Evolutionary conservation across 495 filamentous ascomycete species (phyloP), one percentile per base, ranked within the genome.

Genomic region (Penicilliopsis zonata): DNA sequence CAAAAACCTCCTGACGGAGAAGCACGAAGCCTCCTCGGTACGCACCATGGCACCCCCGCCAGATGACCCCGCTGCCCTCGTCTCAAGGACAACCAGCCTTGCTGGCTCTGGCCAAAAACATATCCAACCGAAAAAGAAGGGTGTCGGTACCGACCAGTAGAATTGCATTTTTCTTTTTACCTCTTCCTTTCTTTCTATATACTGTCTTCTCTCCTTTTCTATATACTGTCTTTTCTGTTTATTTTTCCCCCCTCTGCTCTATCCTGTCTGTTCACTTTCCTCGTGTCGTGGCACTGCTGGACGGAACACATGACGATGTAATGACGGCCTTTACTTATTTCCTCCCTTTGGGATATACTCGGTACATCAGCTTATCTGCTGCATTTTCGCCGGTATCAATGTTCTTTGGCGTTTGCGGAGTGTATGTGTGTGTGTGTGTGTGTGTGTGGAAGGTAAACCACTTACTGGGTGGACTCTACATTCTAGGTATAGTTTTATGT

Each of bases 1-100:
- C 42, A 86, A 90, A 65, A 83, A 82, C 40, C 70, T 98, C 30
- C 74, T 98, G 30, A 83, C 81, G 33, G 90, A 94, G 63, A 95
- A 94, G 70, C 86, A 83, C 34, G 80, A 63, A 18, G 41, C 53
- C 9, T 37, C 39, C 2, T 5, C 42, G 9, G 37, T 41, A 18
- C 50, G 58, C 2, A 38, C 53, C 44, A 41, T 49, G 2, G 42
- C 50, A 2, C 46, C 56, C 19, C 47, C 56, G 5, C 46, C 49
- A 5, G 38, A 44, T 13, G 52, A 57, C 31, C 49, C 41, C 31
- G 38, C 46, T 3, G 34, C 44, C 13, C 34, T 4, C 16, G 3
- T 30, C 13, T 39, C 37, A 18, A 39, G 40, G 35, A 52, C 46
- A 29, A 38, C 34, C 13, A 41, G 41, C 33, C 41, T 35, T 10